Evolutionary conservation across 768 basidiomycete genomes (phyloP), one percentile per base, ranked within the genome.

Genomic region (Suillus alpinus): DNA sequence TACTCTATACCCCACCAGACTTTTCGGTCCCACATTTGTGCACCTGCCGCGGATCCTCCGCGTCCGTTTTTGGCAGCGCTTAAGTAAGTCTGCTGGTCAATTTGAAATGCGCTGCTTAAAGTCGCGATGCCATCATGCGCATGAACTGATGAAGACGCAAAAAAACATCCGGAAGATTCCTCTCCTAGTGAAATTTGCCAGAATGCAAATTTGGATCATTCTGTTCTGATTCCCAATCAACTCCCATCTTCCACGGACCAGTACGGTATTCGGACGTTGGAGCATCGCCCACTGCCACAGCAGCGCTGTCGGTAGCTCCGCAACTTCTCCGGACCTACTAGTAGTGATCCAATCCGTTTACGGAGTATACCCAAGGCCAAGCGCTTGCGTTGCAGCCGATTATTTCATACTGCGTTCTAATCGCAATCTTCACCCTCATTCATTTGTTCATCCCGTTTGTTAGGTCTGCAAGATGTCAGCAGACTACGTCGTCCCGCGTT

Each of bases 381-480:
- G 61, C 23, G 62, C 40, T 59, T 23, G 56, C 29, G n/a, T 58
- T 55, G 8, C 34, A 20, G 32, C 31, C 49, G 16, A 51, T 20
- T 47, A 36, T 49, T 55, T 49, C 40, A 37, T 60, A n/a, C 26
- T 1, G 14, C 20, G 4, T 41, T n/a, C 14, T 32, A n/a, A 51
- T 49, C 12, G 37, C 36, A 61, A 46, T 5, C 9, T 50, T 40
- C 26, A 37, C 59, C 53, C 36, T 43, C 52, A 23, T 52, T 18
- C 32, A 14, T 58, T 37, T 53, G 26, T 40, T 50, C 39, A 3
- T 43, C 40, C 31, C 41, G 36, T 39, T 34, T 14, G 4, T 43
- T 8, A 4, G 5, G n/a, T 44, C 26, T 56, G 52, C 59, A 41
- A 59, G 32, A 73, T 74, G 73, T 7, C 12, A n/a, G 10, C 23